Percentiles rank a stretch among this genome's conserved stretches.
Conservation (phyloP, 2,329 filamentous ascomycete species). For the Aspergillus spinulosporus region DNA sequence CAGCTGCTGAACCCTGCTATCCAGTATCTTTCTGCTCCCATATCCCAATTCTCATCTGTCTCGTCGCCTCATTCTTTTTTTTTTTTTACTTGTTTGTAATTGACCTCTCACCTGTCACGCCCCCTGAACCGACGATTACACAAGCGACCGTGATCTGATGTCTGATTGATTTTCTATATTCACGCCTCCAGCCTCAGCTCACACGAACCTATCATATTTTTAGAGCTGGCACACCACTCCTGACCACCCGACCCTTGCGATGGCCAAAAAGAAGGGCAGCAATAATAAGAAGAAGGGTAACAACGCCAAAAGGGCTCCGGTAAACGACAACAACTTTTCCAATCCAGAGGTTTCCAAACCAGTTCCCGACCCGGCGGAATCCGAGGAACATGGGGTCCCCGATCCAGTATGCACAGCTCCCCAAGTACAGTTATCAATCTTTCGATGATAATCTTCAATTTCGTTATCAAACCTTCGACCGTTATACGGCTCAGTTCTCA, state of each 20-base stretch:
- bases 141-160: conserved; percentile 27
- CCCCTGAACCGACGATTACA: conserved; percentile 28
- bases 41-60: conserved; percentile 18
- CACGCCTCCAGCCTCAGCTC: conserved; percentile 11
- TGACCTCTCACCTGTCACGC: conserved; percentile 19
- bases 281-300: conserved; percentile 39
- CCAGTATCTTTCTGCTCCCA: conserved; percentile 26
- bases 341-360: conserved; percentile 26
- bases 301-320: conserved; percentile 28
- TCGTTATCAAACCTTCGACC: conserved; percentile 48
- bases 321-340: conserved; percentile 29
- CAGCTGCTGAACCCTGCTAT: conserved; percentile 27
- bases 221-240: conserved; percentile 8
- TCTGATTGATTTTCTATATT: conserved; percentile 29
- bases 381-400: conserved; percentile 38
- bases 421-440: conserved; percentile 45
- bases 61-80: conserved; percentile 21
- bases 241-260: conserved; percentile 36
- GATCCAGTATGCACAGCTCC: conserved; percentile 47
- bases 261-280: conserved; percentile 39
- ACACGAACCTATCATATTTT: conserved; percentile 18
- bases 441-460: conserved; percentile 34
- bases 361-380: conserved; percentile 32
- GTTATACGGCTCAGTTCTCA: conserved; percentile 38
- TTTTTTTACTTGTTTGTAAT: conserved; percentile 16